Evolutionary conservation across 495 filamentous ascomycete genomes (phyloP).

Genomic region (Staphylotrichum longicolle): DNA sequence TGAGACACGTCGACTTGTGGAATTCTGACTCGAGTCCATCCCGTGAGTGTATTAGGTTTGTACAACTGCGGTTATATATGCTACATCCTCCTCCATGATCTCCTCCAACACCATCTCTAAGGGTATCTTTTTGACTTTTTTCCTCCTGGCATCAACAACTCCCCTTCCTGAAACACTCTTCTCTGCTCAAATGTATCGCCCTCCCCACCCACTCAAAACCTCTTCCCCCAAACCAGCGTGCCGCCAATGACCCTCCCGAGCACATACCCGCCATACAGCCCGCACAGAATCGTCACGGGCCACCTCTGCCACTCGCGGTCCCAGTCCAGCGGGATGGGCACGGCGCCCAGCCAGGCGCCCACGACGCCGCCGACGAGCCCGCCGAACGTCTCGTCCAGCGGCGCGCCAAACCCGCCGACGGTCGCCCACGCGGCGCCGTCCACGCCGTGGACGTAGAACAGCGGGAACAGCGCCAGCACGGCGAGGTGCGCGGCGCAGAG

Average conservation of each 20-base stretch:
- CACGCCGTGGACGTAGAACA: slow-evolving; percentile 84
- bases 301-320: slow-evolving; percentile 95
- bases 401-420: slow-evolving; percentile 54
- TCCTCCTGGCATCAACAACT: not conserved
- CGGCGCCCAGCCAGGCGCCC: slow-evolving; percentile 73
- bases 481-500: slow-evolving; percentile 80
- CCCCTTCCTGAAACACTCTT: too few species aligned
- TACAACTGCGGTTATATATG: not conserved
- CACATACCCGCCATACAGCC: slow-evolving; percentile 43
- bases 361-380: slow-evolving; percentile 60
- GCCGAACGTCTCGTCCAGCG: slow-evolving; percentile 67
- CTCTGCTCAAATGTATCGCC: not conserved
- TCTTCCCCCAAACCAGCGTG: slow-evolving; percentile 40
- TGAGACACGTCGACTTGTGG: too few species aligned
- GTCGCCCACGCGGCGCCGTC: slow-evolving; percentile 71
- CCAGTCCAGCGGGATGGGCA: slow-evolving; percentile 96
- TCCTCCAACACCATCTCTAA: not conserved
- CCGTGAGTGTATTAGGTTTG: not conserved
- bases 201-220: slow-evolving; percentile 24
- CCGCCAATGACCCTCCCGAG: slow-evolving; percentile 41
- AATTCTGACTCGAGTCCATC: too few species aligned
- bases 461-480: slow-evolving; percentile 66
- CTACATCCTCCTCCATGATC: not conserved
- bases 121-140: slow-evolving; percentile 6
- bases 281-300: slow-evolving; percentile 76